Percentiles rank a stretch among this genome's conserved stretches.
These are phyloP conservation scores for Colletotrichum cordylinicola DNA, from an alignment of 2,329 filamentous ascomycete species.

Conservation along the genomic window DNA sequence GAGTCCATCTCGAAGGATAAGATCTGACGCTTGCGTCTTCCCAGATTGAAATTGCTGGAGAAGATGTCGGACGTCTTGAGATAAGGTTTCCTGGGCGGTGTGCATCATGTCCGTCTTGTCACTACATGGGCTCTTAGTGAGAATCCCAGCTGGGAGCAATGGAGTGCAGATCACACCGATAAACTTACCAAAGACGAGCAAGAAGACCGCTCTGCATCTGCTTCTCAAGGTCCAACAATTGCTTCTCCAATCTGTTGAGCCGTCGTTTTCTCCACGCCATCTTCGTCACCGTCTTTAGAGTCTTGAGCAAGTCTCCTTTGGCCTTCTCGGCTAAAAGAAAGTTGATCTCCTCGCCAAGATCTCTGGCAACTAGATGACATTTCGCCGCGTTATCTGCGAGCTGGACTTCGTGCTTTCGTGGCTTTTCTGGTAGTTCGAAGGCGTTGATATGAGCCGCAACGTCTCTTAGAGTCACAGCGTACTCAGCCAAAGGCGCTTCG, in stretches of 20 bases:
- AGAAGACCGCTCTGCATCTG: not conserved
- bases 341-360: not conserved
- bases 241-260: constrained; percentile 23
- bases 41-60: not conserved
- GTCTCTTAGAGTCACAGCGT: not conserved
- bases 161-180: not conserved
- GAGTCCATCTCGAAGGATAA: not conserved
- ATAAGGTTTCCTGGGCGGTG: not conserved
- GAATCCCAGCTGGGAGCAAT: not conserved
- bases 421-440: not conserved
- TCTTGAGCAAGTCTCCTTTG: not conserved
- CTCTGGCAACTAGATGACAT: not conserved
- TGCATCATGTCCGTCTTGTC: not conserved
- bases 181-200: not conserved
- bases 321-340: not conserved
- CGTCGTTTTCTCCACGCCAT: constrained; percentile 26
- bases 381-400: not conserved
- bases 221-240: not conserved
- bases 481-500: not conserved
- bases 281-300: constrained; percentile 15
- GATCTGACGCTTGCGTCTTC: not conserved
- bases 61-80: not conserved
- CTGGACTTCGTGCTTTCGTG: not conserved
- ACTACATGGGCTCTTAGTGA: not conserved
- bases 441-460: not conserved